Evolutionary conservation across 2,329 filamentous ascomycete species (phyloP), one percentile per base, ranked within the genome.

Genomic region (Blastomyces emzantsi): DNA sequence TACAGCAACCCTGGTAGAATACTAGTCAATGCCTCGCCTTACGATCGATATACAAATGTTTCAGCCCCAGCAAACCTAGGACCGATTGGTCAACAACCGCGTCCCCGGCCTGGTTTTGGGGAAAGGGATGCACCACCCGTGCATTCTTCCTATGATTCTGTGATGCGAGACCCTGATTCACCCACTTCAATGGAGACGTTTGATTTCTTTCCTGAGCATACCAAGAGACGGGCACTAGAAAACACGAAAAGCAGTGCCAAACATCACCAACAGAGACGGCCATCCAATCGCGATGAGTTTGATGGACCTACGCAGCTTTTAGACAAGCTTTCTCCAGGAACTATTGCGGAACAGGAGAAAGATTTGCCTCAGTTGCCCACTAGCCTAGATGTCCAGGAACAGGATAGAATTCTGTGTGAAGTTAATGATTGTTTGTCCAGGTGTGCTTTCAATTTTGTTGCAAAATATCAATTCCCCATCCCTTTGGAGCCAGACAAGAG

Each of bases 391-490:
- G 87, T 90, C 62, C 87, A 91, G 76, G 90, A 95, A 76, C 90
- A 95, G 80, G 90, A 94, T 77, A 85, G 83, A 72, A 89, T 95
- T 69, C 80, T 94, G 64, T 85, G 84, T 63, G 85, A 88, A 75
- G 90, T 94, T 75, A 94, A 94, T 78, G 90, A 93, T 76, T 85
- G 90, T 66, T 81, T 95, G 56, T 92, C 90, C 30, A 88, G 89
- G 75, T 94, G 90, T 74, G 90, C 90, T 41, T 95, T 89, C 81
- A 90, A 95, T 77, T 95, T 95, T 76, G 87, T 95, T 70, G 90
- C 90, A 70, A 92, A 91, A 76, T 94, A 94, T 74, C 90, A 93
- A 76, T 95, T 95, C 73, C 90, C 90, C 15, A 92, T 95, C 69
- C 90, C 90, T 13, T 77, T 94, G 70, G 90, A 90, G 64, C 85